Base-by-base conservation (phyloP, 768 basidiomycete species). In the Pisolithus orientalis region DNA sequence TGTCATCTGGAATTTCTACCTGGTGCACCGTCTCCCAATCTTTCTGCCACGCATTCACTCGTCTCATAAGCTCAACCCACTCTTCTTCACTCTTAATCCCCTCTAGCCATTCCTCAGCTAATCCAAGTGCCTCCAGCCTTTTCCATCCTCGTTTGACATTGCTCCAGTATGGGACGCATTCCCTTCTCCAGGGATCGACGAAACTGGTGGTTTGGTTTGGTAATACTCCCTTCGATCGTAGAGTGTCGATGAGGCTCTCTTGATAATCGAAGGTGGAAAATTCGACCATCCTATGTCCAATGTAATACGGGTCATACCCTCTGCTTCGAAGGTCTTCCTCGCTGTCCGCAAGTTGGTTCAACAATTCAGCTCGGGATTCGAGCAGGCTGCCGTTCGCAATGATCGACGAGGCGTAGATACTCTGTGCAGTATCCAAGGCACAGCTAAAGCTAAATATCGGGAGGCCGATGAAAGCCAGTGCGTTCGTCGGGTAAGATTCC, bases 381-480 rank as follows among this genome's bases (percentile, higher is more conserved):
- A 84, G 69, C 5, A 78, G 55, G 21, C 61, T 61, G 4, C 70
- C 66, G 45, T 78, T 68, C 2, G 71, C 67, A 51, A 83, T 74
- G 3, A 69, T 68, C 55, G 78, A 74, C 0, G 75, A 69, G 11
- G 67, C 65, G 53, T 79, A 76, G 3, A 78, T 61, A 43, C 75
- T 72, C 61, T 83, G 81, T 7, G 80, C 80, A 45, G 67, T 58
- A 58, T 78, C 75, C 13, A 73, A 73, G 3, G 77, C 75, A 44
- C 74, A 77, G 61, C 78, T 79, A 5, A 72, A 65, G 37, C 77
- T 73, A 46, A 70, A 61, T 5, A 73, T 69, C 2, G 79, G 79
- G 3, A 82, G 68, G 2, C 80, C 80, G 52, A 82, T 67, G 62
- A 84, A 80, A 6, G 78, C 71, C 24, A 83, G 73, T 14, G 80